Evolutionary conservation across 2,329 filamentous ascomycete species (phyloP).

Genomic region (Arthroderma uncinatum): DNA sequence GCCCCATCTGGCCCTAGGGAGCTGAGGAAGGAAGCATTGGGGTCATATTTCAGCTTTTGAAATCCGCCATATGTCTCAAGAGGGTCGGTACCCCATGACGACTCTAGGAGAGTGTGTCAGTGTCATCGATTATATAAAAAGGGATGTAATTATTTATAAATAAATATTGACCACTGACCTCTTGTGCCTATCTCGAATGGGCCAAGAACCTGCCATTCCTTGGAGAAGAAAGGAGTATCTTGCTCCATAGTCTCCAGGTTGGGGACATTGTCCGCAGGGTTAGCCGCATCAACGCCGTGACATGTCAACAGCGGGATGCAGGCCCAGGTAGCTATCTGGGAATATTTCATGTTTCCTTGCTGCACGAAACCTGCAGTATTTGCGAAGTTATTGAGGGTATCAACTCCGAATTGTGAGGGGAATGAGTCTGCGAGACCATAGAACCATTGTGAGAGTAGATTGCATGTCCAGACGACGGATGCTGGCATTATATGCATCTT

Average conservation of each 20-base stretch:
- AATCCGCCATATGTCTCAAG: slow-evolving; percentile 46
- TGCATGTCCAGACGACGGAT: background rate
- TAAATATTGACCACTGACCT: slow-evolving; percentile 34
- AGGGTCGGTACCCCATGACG: slow-evolving; percentile 49
- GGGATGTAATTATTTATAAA: background rate
- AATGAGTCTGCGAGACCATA: background rate
- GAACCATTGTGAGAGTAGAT: background rate
- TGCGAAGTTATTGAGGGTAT: background rate
- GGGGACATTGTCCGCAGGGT: background rate
- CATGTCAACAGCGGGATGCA: slow-evolving; percentile 5
- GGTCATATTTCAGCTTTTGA: slow-evolving; percentile 34
- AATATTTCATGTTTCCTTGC: background rate
- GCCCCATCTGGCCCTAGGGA: slow-evolving; percentile 42
- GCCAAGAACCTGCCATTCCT: slow-evolving; percentile 43
- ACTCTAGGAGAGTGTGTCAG: slow-evolving; percentile 32
- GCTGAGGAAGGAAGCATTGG: slow-evolving; percentile 36
- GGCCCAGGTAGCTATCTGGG: background rate
- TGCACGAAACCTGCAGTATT: background rate
- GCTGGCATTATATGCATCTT: background rate
- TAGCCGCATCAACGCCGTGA: background rate
- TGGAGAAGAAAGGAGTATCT: slow-evolving; percentile 18
- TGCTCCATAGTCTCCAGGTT: background rate
- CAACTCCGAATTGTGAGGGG: background rate
- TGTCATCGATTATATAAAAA: background rate
- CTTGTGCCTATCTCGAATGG: slow-evolving; percentile 49